Evolutionary conservation across 2,329 filamentous ascomycete species (phyloP), one percentile per base, ranked within the genome.

Genomic region (Aureobasidium sp.): DNA sequence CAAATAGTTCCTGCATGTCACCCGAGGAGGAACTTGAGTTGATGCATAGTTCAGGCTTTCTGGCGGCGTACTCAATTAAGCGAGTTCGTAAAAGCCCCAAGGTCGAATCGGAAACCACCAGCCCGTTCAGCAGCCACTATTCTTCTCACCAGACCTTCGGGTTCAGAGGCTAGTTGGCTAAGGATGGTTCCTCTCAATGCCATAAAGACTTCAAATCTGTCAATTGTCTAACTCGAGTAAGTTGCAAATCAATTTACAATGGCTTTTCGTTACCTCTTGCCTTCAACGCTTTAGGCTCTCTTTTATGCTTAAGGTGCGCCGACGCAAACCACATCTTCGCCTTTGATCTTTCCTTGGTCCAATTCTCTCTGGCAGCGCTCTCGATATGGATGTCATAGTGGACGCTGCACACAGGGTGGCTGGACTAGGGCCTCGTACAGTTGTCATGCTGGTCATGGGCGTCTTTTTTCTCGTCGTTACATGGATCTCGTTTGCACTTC

Each of bases 391-490:
- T 15, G 42, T 15, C 42, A 39, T 58, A 37, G 17, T 8, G 27
- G 41, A 47, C 1, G 29, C 55, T 17, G 55, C 55, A 27, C 55
- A 58, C 4, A 37, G 41, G 15, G 57, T 60, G 57, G 57, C 57
- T 36, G 34, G 17, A 15, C 44, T 60, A 17, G 57, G 57, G 5
- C 57, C 57, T 32, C 44, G 46, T 7, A 42, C 46, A 15, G n/a
- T 41, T 4, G 34, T 51, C 46, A 50, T 60, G 57, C 26, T 60
- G 26, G 32, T 51, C 13, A 32, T 60, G 9, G 29, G 46, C 20
- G 47, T 52, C 13, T 37, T 44, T 8, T 62, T 64, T 23, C 47
- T 65, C 9, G 27, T 58, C 32, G n/a, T 65, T 17, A 32, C 63
- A n/a, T 62, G 58, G 36, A 50, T 57, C 10, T 46, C 59, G 7